Conservation (phyloP, 2,329 filamentous ascomycete species). For the Sporothrix pallida region DNA sequence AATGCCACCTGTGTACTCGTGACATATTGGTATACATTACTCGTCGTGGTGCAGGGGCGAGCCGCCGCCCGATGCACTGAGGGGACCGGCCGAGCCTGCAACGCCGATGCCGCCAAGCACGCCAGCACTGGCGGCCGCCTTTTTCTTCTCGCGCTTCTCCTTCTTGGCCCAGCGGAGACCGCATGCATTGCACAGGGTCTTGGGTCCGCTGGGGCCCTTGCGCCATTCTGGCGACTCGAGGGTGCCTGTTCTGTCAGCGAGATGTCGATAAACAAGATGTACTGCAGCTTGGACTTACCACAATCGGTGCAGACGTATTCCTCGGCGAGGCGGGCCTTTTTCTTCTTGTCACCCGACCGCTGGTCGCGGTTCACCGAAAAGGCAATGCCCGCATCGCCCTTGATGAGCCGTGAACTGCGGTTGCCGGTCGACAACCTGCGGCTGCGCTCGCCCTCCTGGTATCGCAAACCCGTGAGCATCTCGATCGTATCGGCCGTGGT, state of each 20-base stretch:
- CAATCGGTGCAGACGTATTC: constrained; percentile 97
- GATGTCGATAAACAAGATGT: background rate
- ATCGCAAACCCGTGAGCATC: constrained; percentile 87
- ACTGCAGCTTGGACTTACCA: constrained; percentile 58
- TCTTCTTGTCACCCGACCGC: constrained; percentile 78
- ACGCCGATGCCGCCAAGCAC: background rate
- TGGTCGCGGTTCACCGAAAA: constrained; percentile 80
- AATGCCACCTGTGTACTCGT: background rate
- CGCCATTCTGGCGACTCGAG: constrained; percentile 95
- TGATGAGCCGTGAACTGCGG: constrained; percentile 77
- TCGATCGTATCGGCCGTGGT: constrained; percentile 86
- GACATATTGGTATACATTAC: background rate
- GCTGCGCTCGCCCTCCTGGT: constrained; percentile 86
- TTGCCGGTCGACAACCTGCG: constrained; percentile 87
- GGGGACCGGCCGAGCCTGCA: background rate
- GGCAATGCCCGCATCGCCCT: constrained; percentile 84
- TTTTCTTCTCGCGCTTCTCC: constrained; percentile 69
- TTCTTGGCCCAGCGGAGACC: constrained; percentile 79
- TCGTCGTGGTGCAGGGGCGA: constrained; percentile 22
- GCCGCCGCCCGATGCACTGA: background rate
- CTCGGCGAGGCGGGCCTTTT: constrained; percentile 80
- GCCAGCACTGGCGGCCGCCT: constrained; percentile 37
- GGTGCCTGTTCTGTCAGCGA: constrained; percentile 43
- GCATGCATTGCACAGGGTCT: constrained; percentile 95
- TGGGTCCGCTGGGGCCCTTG: constrained; percentile 89